Percentiles rank a stretch among this genome's conserved stretches.
These are phyloP conservation scores for Baudoinia panamericana DNA, from an alignment of 495 filamentous ascomycete genomes.

Conservation along the genomic window DNA sequence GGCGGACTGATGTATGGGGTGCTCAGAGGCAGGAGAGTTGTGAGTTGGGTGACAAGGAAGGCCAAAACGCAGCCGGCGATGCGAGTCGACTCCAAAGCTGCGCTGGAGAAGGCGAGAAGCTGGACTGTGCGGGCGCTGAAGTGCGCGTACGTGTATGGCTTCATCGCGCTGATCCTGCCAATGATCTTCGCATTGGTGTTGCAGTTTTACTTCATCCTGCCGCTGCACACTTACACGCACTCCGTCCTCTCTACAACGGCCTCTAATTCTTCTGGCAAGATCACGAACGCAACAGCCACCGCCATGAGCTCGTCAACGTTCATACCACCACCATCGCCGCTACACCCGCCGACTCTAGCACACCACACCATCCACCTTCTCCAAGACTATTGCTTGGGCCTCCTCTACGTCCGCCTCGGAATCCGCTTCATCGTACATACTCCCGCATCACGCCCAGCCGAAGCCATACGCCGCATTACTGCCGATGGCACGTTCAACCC, in stretches of 20 bases:
- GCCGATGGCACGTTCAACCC: slow-evolving; percentile 72
- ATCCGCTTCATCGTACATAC: slow-evolving; percentile 53
- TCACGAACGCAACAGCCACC: background rate
- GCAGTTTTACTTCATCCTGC: slow-evolving; percentile 81
- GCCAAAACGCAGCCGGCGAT: background rate
- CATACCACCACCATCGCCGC: background rate
- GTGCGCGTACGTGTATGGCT: slow-evolving; percentile 57
- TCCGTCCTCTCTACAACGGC: too few relatives aligned
- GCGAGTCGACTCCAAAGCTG: slow-evolving; percentile 1
- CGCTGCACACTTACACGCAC: slow-evolving; percentile 68
- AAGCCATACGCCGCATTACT: slow-evolving; percentile 60
- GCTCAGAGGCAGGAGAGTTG: background rate
- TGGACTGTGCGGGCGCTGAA: slow-evolving; percentile 21
- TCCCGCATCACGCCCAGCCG: slow-evolving; percentile 52
- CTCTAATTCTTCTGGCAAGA: background rate
- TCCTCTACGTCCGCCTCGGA: slow-evolving; percentile 83
- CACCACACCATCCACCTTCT: slow-evolving; percentile 73
- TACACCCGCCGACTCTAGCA: slow-evolving; percentile 20
- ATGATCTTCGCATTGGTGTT: slow-evolving; percentile 68
- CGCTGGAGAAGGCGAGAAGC: slow-evolving; percentile 4
- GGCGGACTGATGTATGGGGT: slow-evolving; percentile 48
- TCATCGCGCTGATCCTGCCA: slow-evolving; percentile 64
- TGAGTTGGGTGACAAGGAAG: slow-evolving; percentile 9
- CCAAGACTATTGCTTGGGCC: slow-evolving; percentile 86
- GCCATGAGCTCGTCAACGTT: background rate